Base-by-base conservation (phyloP, 768 basidiomycete genomes). In the Dacryopinax primogenitus region DNA sequence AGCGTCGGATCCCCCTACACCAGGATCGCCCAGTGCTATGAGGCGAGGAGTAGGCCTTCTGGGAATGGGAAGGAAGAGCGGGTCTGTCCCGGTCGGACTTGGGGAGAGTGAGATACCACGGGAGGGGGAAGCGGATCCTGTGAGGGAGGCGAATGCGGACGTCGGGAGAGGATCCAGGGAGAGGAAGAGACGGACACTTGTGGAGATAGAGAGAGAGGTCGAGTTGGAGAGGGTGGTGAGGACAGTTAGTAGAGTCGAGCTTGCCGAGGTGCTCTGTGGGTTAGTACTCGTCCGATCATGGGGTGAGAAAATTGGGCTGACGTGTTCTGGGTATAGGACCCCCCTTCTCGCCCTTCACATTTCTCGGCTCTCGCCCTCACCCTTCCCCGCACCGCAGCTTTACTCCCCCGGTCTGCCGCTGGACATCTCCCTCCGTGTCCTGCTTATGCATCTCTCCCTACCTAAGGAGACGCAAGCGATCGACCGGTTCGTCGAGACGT, bases 391-490 rank as follows among this genome's bases (percentile, higher is more conserved):
- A 65, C 68, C n/a, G 63, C 63, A 2, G 58, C 36, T 26, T 62
- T 62, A 4, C 32, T 12, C 21, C 39, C 13, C 32, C 18, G 78
- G 82, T 51, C 85, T 92, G 70, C 88, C 96, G 11, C 80, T 99
- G 34, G 96, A 99, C 72, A 84, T 98, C 33, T 90, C 96, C 21
- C 77, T 99, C 41, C 86, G 96, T 39, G 86, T 85, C 71, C 73
- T 99, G 61, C 80, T 99, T 35, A 92, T 96, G 88, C 85, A 93
- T 70, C 84, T 96, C 26, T 84, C 89, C 37, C 81, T 99, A 30
- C 96, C 96, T 1, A 82, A 86, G 64, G 96, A 99, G 78, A 97
- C 96, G 1, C 96, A 99, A 73, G 95, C 98, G 75, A 99, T 99
- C 66, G 96, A 99, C 75, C 82, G 96, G 65, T 91, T 97, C 61